Conservation (phyloP, 1,139 yeast species). For the Schizosaccharomyces versatilis region DNA sequence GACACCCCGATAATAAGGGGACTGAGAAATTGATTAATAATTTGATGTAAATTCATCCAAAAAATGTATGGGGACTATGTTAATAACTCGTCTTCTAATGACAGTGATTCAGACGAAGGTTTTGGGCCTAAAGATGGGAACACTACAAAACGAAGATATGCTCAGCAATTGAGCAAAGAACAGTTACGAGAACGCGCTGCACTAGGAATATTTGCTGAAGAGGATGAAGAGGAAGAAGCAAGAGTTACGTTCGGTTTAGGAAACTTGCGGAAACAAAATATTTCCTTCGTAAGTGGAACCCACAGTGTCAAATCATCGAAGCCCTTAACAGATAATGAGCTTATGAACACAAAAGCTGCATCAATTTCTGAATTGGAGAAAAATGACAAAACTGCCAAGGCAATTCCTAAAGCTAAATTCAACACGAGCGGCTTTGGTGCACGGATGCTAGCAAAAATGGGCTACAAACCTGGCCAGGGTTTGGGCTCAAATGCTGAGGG, state of each 20-base stretch:
- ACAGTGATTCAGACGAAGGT: too few species aligned
- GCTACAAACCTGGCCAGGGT: slow-evolving; percentile 64
- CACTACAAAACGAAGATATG: too few species aligned
- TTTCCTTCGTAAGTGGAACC: not conserved
- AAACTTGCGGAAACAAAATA: not conserved
- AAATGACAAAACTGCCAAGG: slow-evolving; percentile 2
- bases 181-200: slow-evolving; percentile 7
- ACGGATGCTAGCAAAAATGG: slow-evolving; percentile 57
- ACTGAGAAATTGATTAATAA: too few species aligned
- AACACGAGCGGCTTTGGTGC: slow-evolving; percentile 68
- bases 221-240: slow-evolving; percentile 9
- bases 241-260: not conserved
- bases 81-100: too few species aligned
- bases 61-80: too few species aligned
- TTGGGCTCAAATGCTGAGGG: slow-evolving; percentile 55
- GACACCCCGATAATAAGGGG: too few species aligned
- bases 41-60: too few species aligned
- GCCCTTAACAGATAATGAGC: slow-evolving; percentile 5
- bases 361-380: slow-evolving; percentile 1
- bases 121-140: slow-evolving; percentile 1
- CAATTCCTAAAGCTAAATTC: slow-evolving; percentile 2
- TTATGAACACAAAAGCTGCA: not conserved
- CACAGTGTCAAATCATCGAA: slow-evolving; percentile 1
- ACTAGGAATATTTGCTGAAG: slow-evolving; percentile 12
- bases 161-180: too few species aligned